Percentiles rank a stretch among this genome's conserved stretches.
Evolutionary conservation across 1,284 basidiomycete genomes (phyloP).

Genomic region (Cystobasidium pallidum): DNA sequence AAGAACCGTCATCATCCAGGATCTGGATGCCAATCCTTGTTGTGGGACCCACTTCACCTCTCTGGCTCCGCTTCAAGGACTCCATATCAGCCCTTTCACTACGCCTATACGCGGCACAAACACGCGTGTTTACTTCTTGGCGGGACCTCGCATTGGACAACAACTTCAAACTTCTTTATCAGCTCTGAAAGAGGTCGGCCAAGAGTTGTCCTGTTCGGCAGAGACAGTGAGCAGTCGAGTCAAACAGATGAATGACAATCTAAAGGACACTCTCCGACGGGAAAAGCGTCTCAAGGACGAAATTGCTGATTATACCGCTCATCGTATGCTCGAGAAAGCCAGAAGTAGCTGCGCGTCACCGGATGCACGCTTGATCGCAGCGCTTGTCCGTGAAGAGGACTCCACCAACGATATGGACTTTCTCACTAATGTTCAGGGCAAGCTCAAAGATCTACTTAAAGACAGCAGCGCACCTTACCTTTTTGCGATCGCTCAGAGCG

Average conservation of each 20-base stretch:
- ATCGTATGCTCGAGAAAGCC: slow-evolving; percentile 58
- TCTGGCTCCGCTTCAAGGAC: slow-evolving; percentile 60
- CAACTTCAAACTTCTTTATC: slow-evolving; percentile 55
- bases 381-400: slow-evolving; percentile 63
- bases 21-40: slow-evolving; percentile 62
- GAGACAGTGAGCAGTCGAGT: slow-evolving; percentile 70
- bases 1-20: slow-evolving; percentile 75
- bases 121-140: slow-evolving; percentile 76
- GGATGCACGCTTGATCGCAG: slow-evolving; percentile 9
- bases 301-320: slow-evolving; percentile 66
- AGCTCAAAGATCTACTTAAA: slow-evolving; percentile 58
- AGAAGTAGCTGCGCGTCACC: too few relatives aligned
- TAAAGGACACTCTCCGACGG: slow-evolving; percentile 66
- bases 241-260: slow-evolving; percentile 68
- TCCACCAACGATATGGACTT: slow-evolving; percentile 66
- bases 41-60: slow-evolving; percentile 82
- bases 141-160: slow-evolving; percentile 69
- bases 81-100: slow-evolving; percentile 69
- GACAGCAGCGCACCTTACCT: slow-evolving; percentile 58
- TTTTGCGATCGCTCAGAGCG: slow-evolving; percentile 64
- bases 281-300: slow-evolving; percentile 70
- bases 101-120: slow-evolving; percentile 60
- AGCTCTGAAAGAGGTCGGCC: slow-evolving; percentile 7
- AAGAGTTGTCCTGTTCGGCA: slow-evolving; percentile 66
- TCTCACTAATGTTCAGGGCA: slow-evolving; percentile 63